phyloP scores from a whole-genome alignment of 2,329 filamentous ascomycete genomes.

The Shiraia bambusicola region DNA sequence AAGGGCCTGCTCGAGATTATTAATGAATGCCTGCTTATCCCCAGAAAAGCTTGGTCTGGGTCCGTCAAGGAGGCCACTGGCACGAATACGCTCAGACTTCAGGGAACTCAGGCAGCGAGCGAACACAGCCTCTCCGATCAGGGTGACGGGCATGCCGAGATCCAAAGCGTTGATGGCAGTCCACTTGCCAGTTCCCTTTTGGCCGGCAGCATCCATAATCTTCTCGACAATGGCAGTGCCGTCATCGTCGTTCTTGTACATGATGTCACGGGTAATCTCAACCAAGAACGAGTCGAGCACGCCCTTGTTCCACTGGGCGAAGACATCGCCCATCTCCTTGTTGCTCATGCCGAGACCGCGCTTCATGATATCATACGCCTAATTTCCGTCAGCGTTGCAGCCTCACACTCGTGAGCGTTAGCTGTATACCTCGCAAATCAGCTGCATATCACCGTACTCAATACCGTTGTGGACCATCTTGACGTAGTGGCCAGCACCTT shows the following conservation, averaged over 20 bases:
- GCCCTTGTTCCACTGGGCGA: constrained; percentile 97
- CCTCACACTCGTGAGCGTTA: background rate
- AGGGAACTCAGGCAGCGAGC: constrained; percentile 90
- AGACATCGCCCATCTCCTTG: constrained; percentile 95
- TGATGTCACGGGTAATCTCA: constrained; percentile 97
- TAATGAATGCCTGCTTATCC: constrained; percentile 89
- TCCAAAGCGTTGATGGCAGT: constrained; percentile 98
- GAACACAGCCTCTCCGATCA: constrained; percentile 97
- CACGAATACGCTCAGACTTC: constrained; percentile 88
- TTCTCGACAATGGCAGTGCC: constrained; percentile 91
- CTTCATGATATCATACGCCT: constrained; percentile 99
- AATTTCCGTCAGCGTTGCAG: constrained; percentile 14
- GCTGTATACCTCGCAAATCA: constrained; percentile 86
- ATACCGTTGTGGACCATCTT: constrained; percentile 99
- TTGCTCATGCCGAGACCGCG: constrained; percentile 83
- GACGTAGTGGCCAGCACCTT: constrained; percentile 99
- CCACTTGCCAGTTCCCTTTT: constrained; percentile 99
- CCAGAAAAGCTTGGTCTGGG: constrained; percentile 80
- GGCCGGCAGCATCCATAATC: constrained; percentile 96
- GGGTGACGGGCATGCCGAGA: constrained; percentile 95
- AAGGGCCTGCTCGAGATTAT: constrained; percentile 96
- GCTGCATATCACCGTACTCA: constrained; percentile 99
- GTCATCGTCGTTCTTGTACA: constrained; percentile 97
- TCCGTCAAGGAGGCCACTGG: constrained; percentile 75
- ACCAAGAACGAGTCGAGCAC: constrained; percentile 97